Base-by-base conservation (phyloP, 2,329 filamentous ascomycete species). In the Penicillium paneum region DNA sequence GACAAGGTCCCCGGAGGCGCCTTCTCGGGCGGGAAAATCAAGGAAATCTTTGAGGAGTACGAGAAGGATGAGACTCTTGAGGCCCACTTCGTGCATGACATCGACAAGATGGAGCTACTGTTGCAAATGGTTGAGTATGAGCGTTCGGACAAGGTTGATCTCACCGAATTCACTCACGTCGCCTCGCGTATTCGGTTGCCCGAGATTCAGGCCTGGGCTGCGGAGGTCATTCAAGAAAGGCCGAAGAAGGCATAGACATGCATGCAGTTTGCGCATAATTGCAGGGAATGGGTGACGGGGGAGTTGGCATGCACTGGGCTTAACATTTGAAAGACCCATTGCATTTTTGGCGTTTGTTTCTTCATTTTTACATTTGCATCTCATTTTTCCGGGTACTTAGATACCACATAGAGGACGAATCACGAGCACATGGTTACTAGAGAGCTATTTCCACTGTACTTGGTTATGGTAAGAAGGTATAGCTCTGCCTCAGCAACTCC, bases 51-150 rank as follows among this genome's bases (percentile, higher is more conserved):
- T 90, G 87, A 95, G 68, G 94, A 99, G 74, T 99, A 99, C 69
- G 94, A 99, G 74, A 90, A 94, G 65, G 86, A 85, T 17, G 68
- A 87, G 76, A 97, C 94, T 8, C 76, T 87, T 13, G 93, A 99
- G 71, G 90, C 88, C 63, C 81, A 86, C 57, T 97, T 93, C 60
- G 94, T 99, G 40, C 94, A 99, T 72, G 94, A 99, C 71, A 84
- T 99, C 55, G 94, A 99, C 76, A 97, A 97, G 85, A 86, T 99
- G 73, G 94, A 99, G 77, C 78, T 99, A 61, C 76, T 99, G 57
- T 77, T 96, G 68, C 94, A 99, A 78, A 97, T 97, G 89, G 79
- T 96, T 29, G 94, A 99, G 74, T 99, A 99, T 69, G 94, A 99
- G 82, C 87, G 88, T 65, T 76, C 81, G 12, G 79, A 84, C 46